Percentiles rank a stretch among this genome's conserved stretches.
Conservation (phyloP, 768 basidiomycete genomes). For the Candolleomyces aberdarensis region DNA sequence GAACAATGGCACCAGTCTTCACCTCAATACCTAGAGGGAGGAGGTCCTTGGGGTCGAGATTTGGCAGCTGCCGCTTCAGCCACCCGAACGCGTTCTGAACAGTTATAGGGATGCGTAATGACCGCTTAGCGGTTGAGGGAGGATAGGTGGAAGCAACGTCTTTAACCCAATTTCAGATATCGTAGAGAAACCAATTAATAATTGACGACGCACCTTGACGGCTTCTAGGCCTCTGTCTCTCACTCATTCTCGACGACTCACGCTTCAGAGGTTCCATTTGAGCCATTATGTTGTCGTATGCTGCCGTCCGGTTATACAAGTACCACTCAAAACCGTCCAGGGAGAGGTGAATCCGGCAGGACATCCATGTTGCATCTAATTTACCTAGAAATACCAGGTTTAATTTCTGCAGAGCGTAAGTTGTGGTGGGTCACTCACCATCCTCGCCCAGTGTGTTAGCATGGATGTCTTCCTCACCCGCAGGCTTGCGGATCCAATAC, state of each 20-base stretch:
- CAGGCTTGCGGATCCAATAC: slow-evolving; percentile 86
- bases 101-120: slow-evolving; percentile 30
- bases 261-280: slow-evolving; percentile 56
- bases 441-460: slow-evolving; percentile 41
- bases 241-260: slow-evolving; percentile 34
- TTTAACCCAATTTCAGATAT: slow-evolving; percentile 7
- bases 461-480: slow-evolving; percentile 67
- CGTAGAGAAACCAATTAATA: neutral
- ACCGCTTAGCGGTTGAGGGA: slow-evolving; percentile 24
- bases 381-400: slow-evolving; percentile 3
- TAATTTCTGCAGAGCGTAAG: slow-evolving; percentile 29
- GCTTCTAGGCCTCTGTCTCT: slow-evolving; percentile 24
- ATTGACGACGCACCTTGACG: slow-evolving; percentile 33
- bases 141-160: slow-evolving; percentile 27
- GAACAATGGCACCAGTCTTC: slow-evolving; percentile 75
- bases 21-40: slow-evolving; percentile 80
- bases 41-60: slow-evolving; percentile 77
- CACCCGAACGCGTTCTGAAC: slow-evolving; percentile 45
- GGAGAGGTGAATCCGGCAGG: slow-evolving; percentile 79
- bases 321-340: slow-evolving; percentile 91
- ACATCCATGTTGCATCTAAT: slow-evolving; percentile 30
- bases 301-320: slow-evolving; percentile 84
- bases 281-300: slow-evolving; percentile 83
- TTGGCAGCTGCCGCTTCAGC: slow-evolving; percentile 62
- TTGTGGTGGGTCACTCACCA: neutral